Evolutionary conservation across 805 yeast species (phyloP).

Genomic region (Yarrowia phangngaensis): DNA sequence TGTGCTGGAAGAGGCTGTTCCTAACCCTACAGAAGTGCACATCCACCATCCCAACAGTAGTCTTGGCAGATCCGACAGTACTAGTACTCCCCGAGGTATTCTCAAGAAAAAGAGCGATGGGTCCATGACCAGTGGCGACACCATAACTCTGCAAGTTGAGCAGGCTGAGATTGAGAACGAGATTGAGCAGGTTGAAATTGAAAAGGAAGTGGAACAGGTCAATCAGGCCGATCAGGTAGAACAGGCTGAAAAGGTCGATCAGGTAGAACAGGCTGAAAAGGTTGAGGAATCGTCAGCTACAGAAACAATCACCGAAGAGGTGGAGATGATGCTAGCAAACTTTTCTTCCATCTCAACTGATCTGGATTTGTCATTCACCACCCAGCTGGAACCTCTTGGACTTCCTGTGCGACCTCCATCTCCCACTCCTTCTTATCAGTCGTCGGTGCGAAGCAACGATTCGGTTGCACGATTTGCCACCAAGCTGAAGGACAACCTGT

Average conservation of each 20-base stretch:
- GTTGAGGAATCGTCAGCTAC: not conserved
- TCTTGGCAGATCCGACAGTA: slow-evolving; percentile 11
- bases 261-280: too few relatives aligned
- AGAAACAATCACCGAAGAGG: not conserved
- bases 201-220: too few relatives aligned
- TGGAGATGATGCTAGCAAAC: slow-evolving; percentile 18
- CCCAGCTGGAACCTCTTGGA: slow-evolving; percentile 23
- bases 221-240: too few relatives aligned
- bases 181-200: too few relatives aligned
- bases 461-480: slow-evolving; percentile 20
- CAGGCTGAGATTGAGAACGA: too few relatives aligned
- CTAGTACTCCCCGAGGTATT: slow-evolving; percentile 28
- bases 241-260: too few relatives aligned
- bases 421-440: slow-evolving; percentile 25
- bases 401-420: slow-evolving; percentile 20
- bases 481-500: slow-evolving; percentile 25
- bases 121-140: slow-evolving; percentile 2
- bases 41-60: slow-evolving; percentile 28
- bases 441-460: slow-evolving; percentile 22
- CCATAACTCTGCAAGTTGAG: too few relatives aligned
- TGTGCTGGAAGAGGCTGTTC: slow-evolving; percentile 29
- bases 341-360: slow-evolving; percentile 22
- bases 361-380: slow-evolving; percentile 14
- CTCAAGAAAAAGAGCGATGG: slow-evolving; percentile 28
- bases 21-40: slow-evolving; percentile 37